phyloP scores from a whole-genome alignment of 2,329 filamentous ascomycete genomes.

The Coniella lustricola region DNA sequence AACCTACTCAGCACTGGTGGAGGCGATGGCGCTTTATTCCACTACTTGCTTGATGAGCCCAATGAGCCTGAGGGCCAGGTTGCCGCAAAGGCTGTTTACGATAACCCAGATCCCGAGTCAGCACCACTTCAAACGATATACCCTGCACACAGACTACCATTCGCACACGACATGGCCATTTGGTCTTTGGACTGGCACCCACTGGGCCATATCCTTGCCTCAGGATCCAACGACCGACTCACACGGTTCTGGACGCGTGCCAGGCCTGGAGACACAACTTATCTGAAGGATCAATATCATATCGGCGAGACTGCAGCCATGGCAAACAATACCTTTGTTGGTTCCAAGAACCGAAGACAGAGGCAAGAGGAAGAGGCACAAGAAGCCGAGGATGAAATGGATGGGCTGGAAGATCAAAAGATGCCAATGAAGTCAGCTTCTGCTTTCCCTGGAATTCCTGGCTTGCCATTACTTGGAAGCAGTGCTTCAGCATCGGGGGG shows the following conservation, averaged over 20 bases:
- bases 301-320: constrained; percentile 91
- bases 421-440: constrained; percentile 57
- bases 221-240: constrained; percentile 92
- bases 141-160: constrained; percentile 79
- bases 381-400: constrained; percentile 86
- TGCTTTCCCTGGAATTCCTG: constrained; percentile 48
- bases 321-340: constrained; percentile 89
- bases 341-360: constrained; percentile 68
- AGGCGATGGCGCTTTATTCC: constrained; percentile 80
- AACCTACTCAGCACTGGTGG: constrained; percentile 86
- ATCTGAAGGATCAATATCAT: constrained; percentile 86
- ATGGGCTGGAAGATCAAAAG: constrained; percentile 86
- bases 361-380: constrained; percentile 89
- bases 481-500: constrained; percentile 31
- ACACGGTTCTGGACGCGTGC: constrained; percentile 95
- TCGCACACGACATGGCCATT: constrained; percentile 89
- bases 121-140: constrained; percentile 85
- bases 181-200: constrained; percentile 99
- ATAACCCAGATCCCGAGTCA: constrained; percentile 70
- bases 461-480: constrained; percentile 40
- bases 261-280: constrained; percentile 77
- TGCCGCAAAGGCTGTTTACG: constrained; percentile 72
- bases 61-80: constrained; percentile 72
- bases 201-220: constrained; percentile 87
- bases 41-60: constrained; percentile 93